Base-by-base conservation (phyloP, 1,284 basidiomycete species). In the Apiotrichum montevideense region DNA sequence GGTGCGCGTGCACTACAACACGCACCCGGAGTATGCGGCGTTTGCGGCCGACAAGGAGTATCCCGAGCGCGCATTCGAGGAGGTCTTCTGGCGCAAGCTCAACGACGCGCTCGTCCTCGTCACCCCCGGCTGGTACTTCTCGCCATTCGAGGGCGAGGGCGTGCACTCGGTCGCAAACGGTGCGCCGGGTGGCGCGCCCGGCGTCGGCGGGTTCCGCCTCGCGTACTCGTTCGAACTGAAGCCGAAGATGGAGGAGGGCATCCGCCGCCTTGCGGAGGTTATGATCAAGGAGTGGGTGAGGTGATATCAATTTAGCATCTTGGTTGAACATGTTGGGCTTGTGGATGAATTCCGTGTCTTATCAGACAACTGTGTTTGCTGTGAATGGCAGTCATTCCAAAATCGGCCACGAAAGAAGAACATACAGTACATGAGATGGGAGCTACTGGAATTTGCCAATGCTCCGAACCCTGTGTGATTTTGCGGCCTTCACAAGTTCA, bases 41-140 rank as follows among this genome's bases (percentile, higher is more conserved):
- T 58, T 55, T 11, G 52, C 44, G 6, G 53, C 51, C 34, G 53
- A 50, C 9, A 33, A 15, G 32, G 35, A 35, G 35, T 13, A 35
- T 9, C 42, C 54, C 13, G 51, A 44, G 4, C 43, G 13, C 13
- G 48, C 32, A 32, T 67, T 64, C 39, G 66, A 67, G 58, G 35
- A 39, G 11, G 34, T 32, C 6, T 62, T 66, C 56, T 66, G 65
- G 65, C 32, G 54, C 11, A 55, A 40, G 41, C 57, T 64, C 52
- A 58, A 56, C 21, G 63, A 57, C 37, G 55, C 53, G 0, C 55
- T 51, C 39, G 59, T 66, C 11, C 56, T 66, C 42, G 52, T 66
- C 45, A 66, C 63, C 3, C 65, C 65, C 6, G 65, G 65, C 6
- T 66, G 61, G 59, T 66, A 66, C 58, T 64, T 60, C 49, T 51